Base-by-base conservation (phyloP, 331 rosid species). In the Cucumis variabilis region DNA sequence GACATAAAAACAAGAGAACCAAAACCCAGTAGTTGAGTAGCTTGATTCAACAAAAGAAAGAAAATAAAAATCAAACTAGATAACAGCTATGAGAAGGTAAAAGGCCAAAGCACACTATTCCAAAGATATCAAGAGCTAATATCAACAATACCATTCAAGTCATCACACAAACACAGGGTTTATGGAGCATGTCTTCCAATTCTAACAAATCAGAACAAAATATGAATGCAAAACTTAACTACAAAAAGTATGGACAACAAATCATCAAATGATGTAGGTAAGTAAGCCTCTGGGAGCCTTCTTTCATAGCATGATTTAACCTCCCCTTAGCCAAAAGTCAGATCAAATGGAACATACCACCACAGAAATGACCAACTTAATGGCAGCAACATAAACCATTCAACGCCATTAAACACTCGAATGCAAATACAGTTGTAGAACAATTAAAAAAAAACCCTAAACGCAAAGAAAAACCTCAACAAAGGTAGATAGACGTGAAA, bases 351-450 rank as follows among this genome's bases (percentile, higher is more conserved):
- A 58, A 30, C 13, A 30, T 12, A 58, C 13, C 53, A 20, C 24
- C 60, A 82, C n/a, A 3, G 14, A 81, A 21, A 37, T 3, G n/a
- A 81, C 21, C 53, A 28, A 30, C 3, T 81, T 55, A 19, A 30
- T 30, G 6, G 58, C 58, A 82, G 14, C 23, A 63, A 63, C n/a
- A 37, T 37, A 13, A 23, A 67, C 37, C 74, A 63, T 62, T 13
- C 23, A 0, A 33, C 11, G 9, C 71, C 53, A 82, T 30, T 3
- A 58, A 82, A 30, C 71, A 33, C 37, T 11, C 33, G n/a, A 82
- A 82, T 30, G 86, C 58, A 82, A 82, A 14, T 51, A 81, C 51
- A 53, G 28, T 73, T 33, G 53, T 53, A 70, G 44, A 28, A 74
- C 53, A 41, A 44, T 74, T 2, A 24, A 79, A 79, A 9, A 51